Conservation (phyloP, 192 early-diverging fungal genomes). For the Umbelopsis isabellina region DNA sequence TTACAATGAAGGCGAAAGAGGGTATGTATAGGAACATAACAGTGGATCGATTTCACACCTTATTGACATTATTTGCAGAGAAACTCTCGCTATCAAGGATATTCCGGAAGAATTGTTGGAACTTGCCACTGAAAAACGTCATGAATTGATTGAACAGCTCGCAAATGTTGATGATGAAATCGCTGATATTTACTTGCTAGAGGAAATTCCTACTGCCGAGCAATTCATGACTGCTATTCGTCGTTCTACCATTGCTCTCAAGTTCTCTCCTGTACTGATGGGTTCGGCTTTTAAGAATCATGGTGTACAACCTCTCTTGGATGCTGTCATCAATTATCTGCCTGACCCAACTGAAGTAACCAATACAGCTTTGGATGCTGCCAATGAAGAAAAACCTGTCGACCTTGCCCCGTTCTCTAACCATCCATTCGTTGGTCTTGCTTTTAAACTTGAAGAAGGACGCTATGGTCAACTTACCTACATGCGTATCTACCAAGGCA, state of each 20-base stretch:
- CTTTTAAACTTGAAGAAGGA: constrained; percentile 92
- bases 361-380: constrained; percentile 74
- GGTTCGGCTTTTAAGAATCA: constrained; percentile 88
- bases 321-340: constrained; percentile 72
- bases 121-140: constrained; percentile 65
- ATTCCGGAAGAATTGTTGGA: constrained; percentile 69
- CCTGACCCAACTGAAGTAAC: constrained; percentile 74
- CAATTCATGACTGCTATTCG: constrained; percentile 78
- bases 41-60: not conserved
- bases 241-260: constrained; percentile 75
- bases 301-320: constrained; percentile 75
- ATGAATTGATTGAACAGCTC: constrained; percentile 76
- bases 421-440: constrained; percentile 82
- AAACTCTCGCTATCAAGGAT: constrained; percentile 71
- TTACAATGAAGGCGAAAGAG: constrained; percentile 88
- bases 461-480: constrained; percentile 97
- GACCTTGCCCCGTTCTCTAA: constrained; percentile 65
- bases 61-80: constrained; percentile 39
- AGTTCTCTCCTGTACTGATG: constrained; percentile 85
- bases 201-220: constrained; percentile 68
- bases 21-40: constrained; percentile 47
- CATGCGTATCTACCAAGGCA: constrained; percentile 95
- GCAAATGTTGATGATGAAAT: constrained; percentile 86
- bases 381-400: constrained; percentile 62
- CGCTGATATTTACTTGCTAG: constrained; percentile 80